phyloP scores from a whole-genome alignment of 1,284 basidiomycete genomes.

The Boletus subluridellus region DNA sequence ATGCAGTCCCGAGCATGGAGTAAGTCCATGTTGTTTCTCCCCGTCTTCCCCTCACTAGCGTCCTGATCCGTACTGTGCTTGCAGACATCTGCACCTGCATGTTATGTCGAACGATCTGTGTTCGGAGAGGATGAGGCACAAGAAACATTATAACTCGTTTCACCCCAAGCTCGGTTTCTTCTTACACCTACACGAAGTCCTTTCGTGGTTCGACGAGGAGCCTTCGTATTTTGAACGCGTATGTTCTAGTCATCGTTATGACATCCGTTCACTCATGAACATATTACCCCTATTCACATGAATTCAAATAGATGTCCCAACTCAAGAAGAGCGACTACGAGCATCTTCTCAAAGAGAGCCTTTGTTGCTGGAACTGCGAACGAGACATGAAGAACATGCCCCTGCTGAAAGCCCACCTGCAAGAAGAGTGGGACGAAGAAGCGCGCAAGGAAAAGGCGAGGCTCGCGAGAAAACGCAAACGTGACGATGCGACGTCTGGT shows the following conservation, averaged over 20 bases:
- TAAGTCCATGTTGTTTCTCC: constrained; percentile 34
- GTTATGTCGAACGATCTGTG: constrained; percentile 82
- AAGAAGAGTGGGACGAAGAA: constrained; percentile 56
- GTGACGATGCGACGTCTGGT: constrained; percentile 12
- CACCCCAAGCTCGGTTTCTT: constrained; percentile 87
- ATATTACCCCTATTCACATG: background rate
- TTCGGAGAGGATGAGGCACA: constrained; percentile 75
- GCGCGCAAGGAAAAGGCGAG: constrained; percentile 39
- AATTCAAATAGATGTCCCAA: constrained; percentile 45
- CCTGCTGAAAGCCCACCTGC: constrained; percentile 68
- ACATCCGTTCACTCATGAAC: background rate
- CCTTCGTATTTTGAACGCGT: constrained; percentile 53
- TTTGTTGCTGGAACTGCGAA: constrained; percentile 70
- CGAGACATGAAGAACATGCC: constrained; percentile 70
- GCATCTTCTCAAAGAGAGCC: constrained; percentile 58
- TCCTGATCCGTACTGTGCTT: background rate
- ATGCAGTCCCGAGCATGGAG: constrained; percentile 78
- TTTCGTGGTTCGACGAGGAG: constrained; percentile 69
- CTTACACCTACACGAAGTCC: constrained; percentile 70
- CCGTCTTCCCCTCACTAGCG: background rate
- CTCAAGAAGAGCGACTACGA: constrained; percentile 58
- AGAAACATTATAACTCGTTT: constrained; percentile 96
- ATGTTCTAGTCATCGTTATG: constrained; percentile 22
- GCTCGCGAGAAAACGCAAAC: constrained; percentile 38
- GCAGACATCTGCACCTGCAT: constrained; percentile 83